Percentiles rank a stretch among this genome's conserved stretches.
Conservation (phyloP, 208 protist species). For the Leishmania tropica region DNA sequence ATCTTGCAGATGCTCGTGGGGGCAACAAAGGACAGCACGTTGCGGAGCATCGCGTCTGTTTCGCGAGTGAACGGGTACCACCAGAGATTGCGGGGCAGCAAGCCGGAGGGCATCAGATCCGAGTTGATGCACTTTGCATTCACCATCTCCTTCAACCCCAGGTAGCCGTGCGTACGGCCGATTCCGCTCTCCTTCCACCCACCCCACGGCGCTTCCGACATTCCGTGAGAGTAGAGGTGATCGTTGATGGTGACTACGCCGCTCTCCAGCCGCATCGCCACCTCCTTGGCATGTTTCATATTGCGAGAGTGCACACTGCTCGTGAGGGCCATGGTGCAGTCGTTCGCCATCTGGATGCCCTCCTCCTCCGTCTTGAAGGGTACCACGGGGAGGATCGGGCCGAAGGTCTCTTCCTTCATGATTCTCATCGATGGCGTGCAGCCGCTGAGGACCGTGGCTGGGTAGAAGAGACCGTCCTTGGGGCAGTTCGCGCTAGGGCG, state of each 20-base stretch:
- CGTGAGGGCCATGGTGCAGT: slow-evolving; percentile 69
- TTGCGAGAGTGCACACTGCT: slow-evolving; percentile 78
- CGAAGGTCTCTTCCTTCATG: slow-evolving; percentile 93
- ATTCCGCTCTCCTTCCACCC: slow-evolving; percentile 90
- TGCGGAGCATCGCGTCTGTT: slow-evolving; percentile 41
- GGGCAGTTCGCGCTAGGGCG: slow-evolving; percentile 41
- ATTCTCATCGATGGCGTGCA: slow-evolving; percentile 86
- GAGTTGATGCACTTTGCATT: slow-evolving; percentile 86
- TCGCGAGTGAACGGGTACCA: slow-evolving; percentile 70
- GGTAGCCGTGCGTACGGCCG: slow-evolving; percentile 80
- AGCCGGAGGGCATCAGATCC: slow-evolving; percentile 39
- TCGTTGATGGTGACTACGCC: slow-evolving; percentile 90
- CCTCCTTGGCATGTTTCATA: slow-evolving; percentile 26
- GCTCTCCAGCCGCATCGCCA: slow-evolving; percentile 64
- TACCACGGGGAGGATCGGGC: slow-evolving; percentile 86
- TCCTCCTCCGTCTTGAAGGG: slow-evolving; percentile 79
- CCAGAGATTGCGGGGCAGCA: slow-evolving; percentile 68
- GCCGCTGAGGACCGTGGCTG: slow-evolving; percentile 81
- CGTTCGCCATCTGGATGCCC: slow-evolving; percentile 76
- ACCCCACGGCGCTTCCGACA: slow-evolving; percentile 86
- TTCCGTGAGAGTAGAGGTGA: slow-evolving; percentile 65
- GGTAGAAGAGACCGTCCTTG: slow-evolving; percentile 68
- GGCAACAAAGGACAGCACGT: slow-evolving; percentile 38
- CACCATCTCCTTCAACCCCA: slow-evolving; percentile 83
- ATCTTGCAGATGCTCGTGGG: slow-evolving; percentile 34